Conservation (phyloP, 345 rosid species). For the Turnera subulata region DNA sequence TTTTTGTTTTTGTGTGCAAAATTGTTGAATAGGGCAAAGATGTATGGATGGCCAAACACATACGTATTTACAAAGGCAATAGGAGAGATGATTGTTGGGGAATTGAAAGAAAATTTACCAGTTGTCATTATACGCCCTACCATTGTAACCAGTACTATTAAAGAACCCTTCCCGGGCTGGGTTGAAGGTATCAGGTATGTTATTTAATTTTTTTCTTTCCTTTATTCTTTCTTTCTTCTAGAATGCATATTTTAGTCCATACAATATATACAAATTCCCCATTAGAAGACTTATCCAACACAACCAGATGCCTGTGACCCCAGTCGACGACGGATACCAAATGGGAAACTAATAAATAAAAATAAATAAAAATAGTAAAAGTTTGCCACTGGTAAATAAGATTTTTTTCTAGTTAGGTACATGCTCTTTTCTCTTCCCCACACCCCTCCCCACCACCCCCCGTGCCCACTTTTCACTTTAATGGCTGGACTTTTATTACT, state of each 20-base stretch:
- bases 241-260: neutral
- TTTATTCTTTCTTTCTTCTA: neutral
- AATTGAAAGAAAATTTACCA: slow-evolving; percentile 5
- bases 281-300: no score
- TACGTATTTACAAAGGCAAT: slow-evolving; percentile 22
- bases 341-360: no score
- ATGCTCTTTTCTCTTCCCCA: no score
- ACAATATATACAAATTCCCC: no score
- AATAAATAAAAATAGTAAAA: no score
- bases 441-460: no score
- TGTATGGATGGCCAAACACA: slow-evolving; percentile 24
- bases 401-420: no score
- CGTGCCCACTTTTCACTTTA: no score
- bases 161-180: slow-evolving; percentile 22
- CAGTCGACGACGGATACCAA: no score
- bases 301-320: no score
- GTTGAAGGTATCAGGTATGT: slow-evolving; percentile 12
- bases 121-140: slow-evolving; percentile 17
- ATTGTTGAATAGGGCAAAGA: slow-evolving; percentile 6
- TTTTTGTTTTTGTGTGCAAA: neutral
- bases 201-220: neutral
- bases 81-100: slow-evolving; percentile 17
- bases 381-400: no score
- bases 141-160: slow-evolving; percentile 11
- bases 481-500: no score